phyloP scores from a whole-genome alignment of 306 rosid genomes.

The Argentina anserina region DNA sequence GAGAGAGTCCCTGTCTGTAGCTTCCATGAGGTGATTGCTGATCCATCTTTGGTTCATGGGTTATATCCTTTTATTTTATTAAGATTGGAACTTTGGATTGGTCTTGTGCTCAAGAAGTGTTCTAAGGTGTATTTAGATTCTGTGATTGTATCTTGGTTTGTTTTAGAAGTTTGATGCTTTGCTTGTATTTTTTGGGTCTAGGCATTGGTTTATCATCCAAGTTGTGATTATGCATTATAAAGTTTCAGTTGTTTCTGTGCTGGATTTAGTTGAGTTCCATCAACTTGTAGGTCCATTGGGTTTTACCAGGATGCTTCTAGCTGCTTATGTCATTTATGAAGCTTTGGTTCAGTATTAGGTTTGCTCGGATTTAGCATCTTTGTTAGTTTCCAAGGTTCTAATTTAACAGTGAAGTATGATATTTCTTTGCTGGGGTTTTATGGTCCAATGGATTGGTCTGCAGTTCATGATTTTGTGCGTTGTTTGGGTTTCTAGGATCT shows the following conservation, averaged over 20 bases:
- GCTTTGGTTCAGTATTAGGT: conserved; percentile 12
- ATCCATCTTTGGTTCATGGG: conserved; percentile 7
- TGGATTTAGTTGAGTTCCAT: conserved; percentile 6
- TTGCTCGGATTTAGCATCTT: background rate
- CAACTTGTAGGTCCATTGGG: background rate
- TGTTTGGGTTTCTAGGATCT: background rate
- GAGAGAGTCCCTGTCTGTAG: conserved; percentile 51
- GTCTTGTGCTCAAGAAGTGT: conserved; percentile 2
- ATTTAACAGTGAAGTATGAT: background rate
- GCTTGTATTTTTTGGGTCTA: background rate
- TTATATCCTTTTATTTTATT: background rate
- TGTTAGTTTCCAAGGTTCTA: background rate
- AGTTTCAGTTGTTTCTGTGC: background rate
- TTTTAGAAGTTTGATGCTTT: background rate
- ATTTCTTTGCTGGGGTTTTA: background rate
- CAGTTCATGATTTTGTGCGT: background rate
- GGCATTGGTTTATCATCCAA: background rate
- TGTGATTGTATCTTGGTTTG: background rate
- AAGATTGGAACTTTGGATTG: conserved; percentile 15
- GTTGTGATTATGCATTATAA: background rate
- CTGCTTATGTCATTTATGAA: conserved; percentile 21
- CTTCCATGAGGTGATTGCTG: conserved; percentile 65
- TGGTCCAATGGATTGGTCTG: background rate
- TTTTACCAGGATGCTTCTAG: background rate
- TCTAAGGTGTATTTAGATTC: conserved; percentile 1